Evolutionary conservation across 1,284 basidiomycete species (phyloP).

Genomic region (Veloboletus limbatus): DNA sequence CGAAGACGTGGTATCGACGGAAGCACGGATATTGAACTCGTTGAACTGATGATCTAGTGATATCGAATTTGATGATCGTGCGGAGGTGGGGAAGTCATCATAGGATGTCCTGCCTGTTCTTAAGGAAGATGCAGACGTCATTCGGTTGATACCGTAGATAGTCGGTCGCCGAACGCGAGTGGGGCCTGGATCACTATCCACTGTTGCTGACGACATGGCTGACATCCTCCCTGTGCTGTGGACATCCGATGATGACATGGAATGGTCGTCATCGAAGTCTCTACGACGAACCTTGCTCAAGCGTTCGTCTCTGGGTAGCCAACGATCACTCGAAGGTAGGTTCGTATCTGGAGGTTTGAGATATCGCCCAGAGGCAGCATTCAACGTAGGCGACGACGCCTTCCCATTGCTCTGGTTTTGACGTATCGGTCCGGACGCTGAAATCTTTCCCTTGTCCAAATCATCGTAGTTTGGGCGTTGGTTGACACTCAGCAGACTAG

Average conservation of each 20-base stretch:
- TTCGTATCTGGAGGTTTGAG: slow-evolving; percentile 39
- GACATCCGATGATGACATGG: slow-evolving; percentile 83
- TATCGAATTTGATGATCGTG: slow-evolving; percentile 77
- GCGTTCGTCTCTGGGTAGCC: slow-evolving; percentile 55
- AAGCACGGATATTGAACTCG: slow-evolving; percentile 71
- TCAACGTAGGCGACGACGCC: slow-evolving; percentile 43
- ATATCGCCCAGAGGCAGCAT: slow-evolving; percentile 58
- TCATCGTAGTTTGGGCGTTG: slow-evolving; percentile 38
- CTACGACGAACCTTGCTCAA: slow-evolving; percentile 75
- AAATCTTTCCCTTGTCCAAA: slow-evolving; percentile 44
- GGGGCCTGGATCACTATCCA: slow-evolving; percentile 82
- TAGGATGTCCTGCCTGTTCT: slow-evolving; percentile 54
- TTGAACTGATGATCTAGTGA: slow-evolving; percentile 80
- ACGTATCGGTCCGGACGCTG: slow-evolving; percentile 58
- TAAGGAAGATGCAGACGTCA: slow-evolving; percentile 74
- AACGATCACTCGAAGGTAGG: slow-evolving; percentile 46
- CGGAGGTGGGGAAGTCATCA: slow-evolving; percentile 71
- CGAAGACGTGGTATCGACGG: slow-evolving; percentile 59
- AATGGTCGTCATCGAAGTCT: slow-evolving; percentile 86
- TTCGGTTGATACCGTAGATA: slow-evolving; percentile 63
- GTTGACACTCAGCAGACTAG: slow-evolving; percentile 36
- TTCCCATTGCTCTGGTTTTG: slow-evolving; percentile 44
- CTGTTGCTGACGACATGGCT: slow-evolving; percentile 72
- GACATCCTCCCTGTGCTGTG: slow-evolving; percentile 70
- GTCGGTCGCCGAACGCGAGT: slow-evolving; percentile 59